phyloP scores from a whole-genome alignment of 2,329 filamentous ascomycete species.

The Neofusicoccum laricinum region DNA sequence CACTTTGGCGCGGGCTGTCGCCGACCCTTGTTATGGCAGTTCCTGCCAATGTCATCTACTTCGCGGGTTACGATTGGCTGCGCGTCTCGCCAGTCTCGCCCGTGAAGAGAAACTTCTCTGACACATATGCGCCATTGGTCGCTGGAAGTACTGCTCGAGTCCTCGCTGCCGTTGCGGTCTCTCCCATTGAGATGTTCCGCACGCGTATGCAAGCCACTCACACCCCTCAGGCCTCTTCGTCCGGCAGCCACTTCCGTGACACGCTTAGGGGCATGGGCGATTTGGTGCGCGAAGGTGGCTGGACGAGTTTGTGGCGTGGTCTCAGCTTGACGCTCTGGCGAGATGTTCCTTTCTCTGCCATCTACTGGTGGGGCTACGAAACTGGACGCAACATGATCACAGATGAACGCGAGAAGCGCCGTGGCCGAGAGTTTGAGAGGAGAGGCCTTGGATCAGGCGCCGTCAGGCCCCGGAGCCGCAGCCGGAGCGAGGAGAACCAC shows the following conservation, averaged over 20 bases:
- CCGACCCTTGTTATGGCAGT: constrained; percentile 92
- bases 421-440: constrained; percentile 30
- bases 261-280: constrained; percentile 73
- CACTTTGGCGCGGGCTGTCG: constrained; percentile 90
- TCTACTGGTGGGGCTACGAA: constrained; percentile 99
- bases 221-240: constrained; percentile 32
- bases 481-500: constrained; percentile 62
- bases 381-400: constrained; percentile 69
- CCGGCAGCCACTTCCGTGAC: constrained; percentile 66
- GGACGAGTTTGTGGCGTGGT: constrained; percentile 83
- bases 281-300: constrained; percentile 76
- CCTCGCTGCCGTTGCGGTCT: constrained; percentile 77
- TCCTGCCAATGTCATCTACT: constrained; percentile 96
- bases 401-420: constrained; percentile 56
- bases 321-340: constrained; percentile 90
- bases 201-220: constrained; percentile 84
- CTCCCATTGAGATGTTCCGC: constrained; percentile 89
- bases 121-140: constrained; percentile 73
- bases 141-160: constrained; percentile 77
- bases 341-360: constrained; percentile 92
- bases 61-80: constrained; percentile 95
- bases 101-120: constrained; percentile 54
- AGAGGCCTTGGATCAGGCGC: constrained; percentile 30
- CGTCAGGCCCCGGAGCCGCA: constrained; percentile 23
- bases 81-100: constrained; percentile 72